Percentiles rank a stretch among this genome's conserved stretches.
Conservation (phyloP, 768 basidiomycete genomes). For the Rhizopogon rudus region DNA sequence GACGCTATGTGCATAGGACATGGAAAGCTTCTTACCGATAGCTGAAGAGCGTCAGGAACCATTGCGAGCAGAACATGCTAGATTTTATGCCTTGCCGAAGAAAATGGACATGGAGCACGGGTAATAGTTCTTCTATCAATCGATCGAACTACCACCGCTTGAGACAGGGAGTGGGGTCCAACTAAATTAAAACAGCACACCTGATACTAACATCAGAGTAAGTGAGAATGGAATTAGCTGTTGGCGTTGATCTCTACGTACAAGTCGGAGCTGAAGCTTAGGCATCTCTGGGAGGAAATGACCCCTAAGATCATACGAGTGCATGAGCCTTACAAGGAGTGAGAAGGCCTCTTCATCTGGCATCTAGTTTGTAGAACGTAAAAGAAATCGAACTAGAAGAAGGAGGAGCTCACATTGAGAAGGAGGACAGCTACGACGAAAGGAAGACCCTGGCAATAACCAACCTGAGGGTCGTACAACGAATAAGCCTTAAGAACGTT, state of each 20-base stretch:
- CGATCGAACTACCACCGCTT: constrained; percentile 74
- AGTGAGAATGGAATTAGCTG: neutral
- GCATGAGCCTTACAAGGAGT: constrained; percentile 90
- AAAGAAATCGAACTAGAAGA: neutral
- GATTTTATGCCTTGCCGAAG: constrained; percentile 92
- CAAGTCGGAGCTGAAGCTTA: constrained; percentile 87
- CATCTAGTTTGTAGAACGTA: constrained; percentile 57
- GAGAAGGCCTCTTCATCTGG: constrained; percentile 99
- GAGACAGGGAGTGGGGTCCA: constrained; percentile 9
- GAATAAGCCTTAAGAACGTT: constrained; percentile 98
- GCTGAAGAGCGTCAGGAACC: constrained; percentile 97
- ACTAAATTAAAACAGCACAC: constrained; percentile 28
- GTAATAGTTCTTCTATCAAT: constrained; percentile 86
- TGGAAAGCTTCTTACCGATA: constrained; percentile 61
- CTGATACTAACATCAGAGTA: constrained; percentile 46
- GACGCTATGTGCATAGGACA: neutral
- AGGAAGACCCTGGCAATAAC: constrained; percentile 96
- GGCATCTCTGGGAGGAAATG: constrained; percentile 99
- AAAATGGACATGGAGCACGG: constrained; percentile 91
- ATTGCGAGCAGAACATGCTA: constrained; percentile 98
- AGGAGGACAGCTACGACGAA: constrained; percentile 94
- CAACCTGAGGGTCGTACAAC: constrained; percentile 89
- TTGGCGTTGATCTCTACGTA: constrained; percentile 29
- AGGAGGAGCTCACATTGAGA: constrained; percentile 62
- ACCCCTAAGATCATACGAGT: constrained; percentile 92